Base-by-base conservation (phyloP, 2,329 filamentous ascomycete species). In the Aspergillus proliferans region DNA sequence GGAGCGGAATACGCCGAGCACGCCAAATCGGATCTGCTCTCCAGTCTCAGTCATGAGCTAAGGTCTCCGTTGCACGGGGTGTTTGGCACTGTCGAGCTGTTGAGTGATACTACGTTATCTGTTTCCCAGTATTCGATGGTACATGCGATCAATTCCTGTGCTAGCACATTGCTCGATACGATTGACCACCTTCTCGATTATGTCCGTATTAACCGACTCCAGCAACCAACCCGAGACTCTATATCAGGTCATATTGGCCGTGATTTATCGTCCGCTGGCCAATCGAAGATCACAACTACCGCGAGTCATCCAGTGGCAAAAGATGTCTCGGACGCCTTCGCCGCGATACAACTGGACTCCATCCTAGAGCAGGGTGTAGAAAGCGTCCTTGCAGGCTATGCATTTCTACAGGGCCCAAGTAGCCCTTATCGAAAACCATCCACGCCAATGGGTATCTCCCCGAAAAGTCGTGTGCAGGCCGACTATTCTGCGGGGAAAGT, bases 151-250 rank as follows among this genome's bases (percentile, higher is more conserved):
- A 62, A 67, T 28, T 67, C 59, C 7, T 75, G 71, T 50, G 71
- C 68, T 1, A 62, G 65, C 2, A 73, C 71, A 0, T 55, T 75
- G 0, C 55, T 74, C 1, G 71, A 73, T 43, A 72, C 69, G 0
- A 66, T 75, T 40, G 68, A 71, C 36, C 61, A 69, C 42, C 49
- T 71, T 18, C 60, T 70, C 0, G 67, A 69, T 9, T 59, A 62
- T 12, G 52, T 63, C 0, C 58, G 56, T n/a, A 65, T 67, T 34
- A 60, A 63, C 42, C 53, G 61, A 5, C 47, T 58, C 28, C 15
- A 8, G 4, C 36, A 46, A 14, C 19, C 33, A 18, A 24, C 40
- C 8, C 34, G 2, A 38, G 18, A 38, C 34, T 10, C 3, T 38
- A 15, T n/a, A 6, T n/a, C 34, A 15, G 6, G 9, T 7, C 7